These are phyloP conservation scores for Lipomyces yamadae DNA, from an alignment of 805 yeast species.

Conservation along the genomic window DNA sequence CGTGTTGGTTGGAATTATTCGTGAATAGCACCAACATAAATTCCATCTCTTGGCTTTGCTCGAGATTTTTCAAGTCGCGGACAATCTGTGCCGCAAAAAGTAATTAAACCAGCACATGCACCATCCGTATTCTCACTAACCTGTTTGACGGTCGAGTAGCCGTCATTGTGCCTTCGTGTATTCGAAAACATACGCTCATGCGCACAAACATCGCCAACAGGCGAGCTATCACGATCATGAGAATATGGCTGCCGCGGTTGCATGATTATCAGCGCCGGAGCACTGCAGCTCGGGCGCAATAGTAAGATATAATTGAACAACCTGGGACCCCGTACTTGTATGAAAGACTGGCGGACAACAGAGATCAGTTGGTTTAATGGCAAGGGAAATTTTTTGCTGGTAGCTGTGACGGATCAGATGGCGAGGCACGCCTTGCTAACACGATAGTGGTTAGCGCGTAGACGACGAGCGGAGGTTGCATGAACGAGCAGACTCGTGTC, in stretches of 20 bases:
- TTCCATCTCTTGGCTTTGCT: not conserved
- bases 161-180: not conserved
- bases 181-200: not conserved
- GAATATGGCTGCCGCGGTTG: not conserved
- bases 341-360: not conserved
- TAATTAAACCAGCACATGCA: not conserved
- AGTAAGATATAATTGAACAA: not conserved
- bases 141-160: not conserved
- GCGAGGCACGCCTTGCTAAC: not conserved
- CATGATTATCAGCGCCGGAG: not conserved
- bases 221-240: not conserved
- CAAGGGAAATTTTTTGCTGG: not conserved
- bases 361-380: not conserved
- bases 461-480: not conserved
- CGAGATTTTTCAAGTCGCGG: not conserved
- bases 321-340: not conserved
- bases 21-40: conserved; percentile 3
- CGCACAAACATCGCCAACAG: not conserved
- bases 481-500: conserved; percentile 3
- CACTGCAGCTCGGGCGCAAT: not conserved
- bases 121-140: not conserved
- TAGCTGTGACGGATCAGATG: not conserved
- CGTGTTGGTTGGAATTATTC: not conserved
- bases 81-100: not conserved
- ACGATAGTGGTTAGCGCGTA: not conserved